Percentiles rank a stretch among this genome's conserved stretches.
Conservation (phyloP, 164 flowering plant genomes). For the Kalanchoe fedtschenkoi region DNA sequence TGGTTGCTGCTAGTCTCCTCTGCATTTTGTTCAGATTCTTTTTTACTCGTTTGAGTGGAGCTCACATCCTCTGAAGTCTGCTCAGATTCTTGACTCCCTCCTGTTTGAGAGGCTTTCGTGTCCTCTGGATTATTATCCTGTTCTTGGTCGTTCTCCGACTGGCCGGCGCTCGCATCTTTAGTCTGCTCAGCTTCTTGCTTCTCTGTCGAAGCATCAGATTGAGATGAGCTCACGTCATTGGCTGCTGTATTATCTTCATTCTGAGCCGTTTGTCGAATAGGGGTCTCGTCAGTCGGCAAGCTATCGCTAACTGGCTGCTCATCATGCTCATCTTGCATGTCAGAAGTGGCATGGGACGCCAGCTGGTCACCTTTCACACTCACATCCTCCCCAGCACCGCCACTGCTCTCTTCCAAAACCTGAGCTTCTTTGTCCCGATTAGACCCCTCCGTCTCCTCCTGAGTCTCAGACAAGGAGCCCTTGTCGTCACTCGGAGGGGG, state of each 20-base stretch:
- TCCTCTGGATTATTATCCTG: not conserved
- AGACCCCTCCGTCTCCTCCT: not conserved
- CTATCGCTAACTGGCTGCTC: not conserved
- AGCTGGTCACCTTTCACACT: not conserved
- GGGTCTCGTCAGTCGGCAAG: not conserved
- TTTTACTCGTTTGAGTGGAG: not conserved
- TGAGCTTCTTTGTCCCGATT: not conserved
- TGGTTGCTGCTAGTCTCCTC: slow-evolving; percentile 5
- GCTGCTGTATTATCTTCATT: too few relatives aligned
- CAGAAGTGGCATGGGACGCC: slow-evolving; percentile 30
- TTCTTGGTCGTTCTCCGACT: not conserved
- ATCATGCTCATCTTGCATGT: slow-evolving; percentile 8
- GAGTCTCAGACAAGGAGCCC: not conserved
- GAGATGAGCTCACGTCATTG: slow-evolving; percentile 4
- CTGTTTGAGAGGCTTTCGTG: not conserved
- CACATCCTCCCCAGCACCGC: not conserved
- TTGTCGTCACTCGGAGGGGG: slow-evolving; percentile 38
- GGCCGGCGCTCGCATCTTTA: not conserved
- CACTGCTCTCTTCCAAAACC: not conserved
- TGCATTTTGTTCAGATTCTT: slow-evolving; percentile 11
- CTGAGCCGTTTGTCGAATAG: not conserved
- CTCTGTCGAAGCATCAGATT: slow-evolving; percentile 1
- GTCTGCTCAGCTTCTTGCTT: not conserved
- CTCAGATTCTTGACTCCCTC: not conserved
- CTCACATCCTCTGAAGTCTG: not conserved